Evolutionary conservation across 2,329 filamentous ascomycete species (phyloP).

Genomic region (Ophiognomonia clavigignenti-juglandacearum): DNA sequence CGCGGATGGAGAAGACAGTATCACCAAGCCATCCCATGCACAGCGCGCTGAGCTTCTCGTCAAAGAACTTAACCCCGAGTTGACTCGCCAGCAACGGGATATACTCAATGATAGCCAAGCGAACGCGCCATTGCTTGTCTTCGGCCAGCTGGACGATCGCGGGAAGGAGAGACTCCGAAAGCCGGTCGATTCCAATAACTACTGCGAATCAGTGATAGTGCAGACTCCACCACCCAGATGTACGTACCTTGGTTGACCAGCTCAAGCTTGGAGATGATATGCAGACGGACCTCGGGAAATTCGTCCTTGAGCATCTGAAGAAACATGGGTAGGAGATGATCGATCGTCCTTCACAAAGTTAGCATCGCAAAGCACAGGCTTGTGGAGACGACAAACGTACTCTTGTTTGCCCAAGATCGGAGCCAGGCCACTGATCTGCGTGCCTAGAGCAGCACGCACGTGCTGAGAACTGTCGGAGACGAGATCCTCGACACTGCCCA

Average conservation of each 20-base stretch:
- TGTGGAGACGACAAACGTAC: slow-evolving; percentile 55
- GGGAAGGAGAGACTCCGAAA: slow-evolving; percentile 93
- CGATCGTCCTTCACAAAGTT: slow-evolving; percentile 67
- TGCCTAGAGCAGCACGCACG: slow-evolving; percentile 90
- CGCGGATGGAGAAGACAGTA: slow-evolving; percentile 96
- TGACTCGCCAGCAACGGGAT: slow-evolving; percentile 94
- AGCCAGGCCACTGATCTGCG: slow-evolving; percentile 92
- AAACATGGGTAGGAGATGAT: slow-evolving; percentile 97
- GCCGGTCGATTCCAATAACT: slow-evolving; percentile 94
- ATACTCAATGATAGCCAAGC: slow-evolving; percentile 98
- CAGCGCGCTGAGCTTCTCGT: slow-evolving; percentile 89
- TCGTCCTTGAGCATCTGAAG: slow-evolving; percentile 99
- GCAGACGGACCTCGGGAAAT: slow-evolving; percentile 93
- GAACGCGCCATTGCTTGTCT: slow-evolving; percentile 98
- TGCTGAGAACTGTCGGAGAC: slow-evolving; percentile 96
- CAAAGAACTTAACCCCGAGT: slow-evolving; percentile 94
- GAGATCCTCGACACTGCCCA: slow-evolving; percentile 92
- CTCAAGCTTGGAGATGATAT: slow-evolving; percentile 99
- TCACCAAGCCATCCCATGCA: slow-evolving; percentile 99
- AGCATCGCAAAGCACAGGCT: slow-evolving; percentile 5
- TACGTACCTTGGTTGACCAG: slow-evolving; percentile 85
- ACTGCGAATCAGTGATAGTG: slow-evolving; percentile 1
- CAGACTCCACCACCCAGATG: background rate
- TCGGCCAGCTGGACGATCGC: slow-evolving; percentile 96
- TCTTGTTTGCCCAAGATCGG: slow-evolving; percentile 98